phyloP scores from a whole-genome alignment of 257 asterid genomes.

The Solanum lignicaule region DNA sequence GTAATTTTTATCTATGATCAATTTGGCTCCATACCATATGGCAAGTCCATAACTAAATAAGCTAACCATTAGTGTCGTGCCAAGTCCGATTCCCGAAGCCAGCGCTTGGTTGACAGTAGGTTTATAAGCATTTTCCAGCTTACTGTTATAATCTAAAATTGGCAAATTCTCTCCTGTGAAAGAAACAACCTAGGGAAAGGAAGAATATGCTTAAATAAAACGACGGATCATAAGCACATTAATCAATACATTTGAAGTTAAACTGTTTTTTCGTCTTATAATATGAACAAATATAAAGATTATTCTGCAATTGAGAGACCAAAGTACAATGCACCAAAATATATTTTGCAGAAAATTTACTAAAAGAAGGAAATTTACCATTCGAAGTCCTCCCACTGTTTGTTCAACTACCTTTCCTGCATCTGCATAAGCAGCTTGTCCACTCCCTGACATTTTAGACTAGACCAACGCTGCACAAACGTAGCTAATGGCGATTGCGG shows the following conservation, averaged over 20 bases:
- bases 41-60: conserved; percentile 48
- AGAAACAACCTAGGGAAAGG: conserved; percentile 46
- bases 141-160: conserved; percentile 28
- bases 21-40: conserved; percentile 47
- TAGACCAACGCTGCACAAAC: conserved; percentile 18
- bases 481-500: conserved; percentile 15
- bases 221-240: background rate
- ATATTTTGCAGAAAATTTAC: background rate
- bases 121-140: conserved; percentile 29
- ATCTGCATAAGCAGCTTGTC: conserved; percentile 62
- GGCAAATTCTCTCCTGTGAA: conserved; percentile 56
- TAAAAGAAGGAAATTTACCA: conserved; percentile 23
- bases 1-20: conserved; percentile 36
- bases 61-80: conserved; percentile 19
- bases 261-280: background rate
- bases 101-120: conserved; percentile 39
- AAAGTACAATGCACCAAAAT: background rate
- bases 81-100: conserved; percentile 53
- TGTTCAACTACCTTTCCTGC: conserved; percentile 74
- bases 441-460: conserved; percentile 40
- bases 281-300: background rate
- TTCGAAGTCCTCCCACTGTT: conserved; percentile 65
- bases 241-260: background rate
- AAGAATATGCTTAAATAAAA: background rate
- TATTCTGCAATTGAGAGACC: background rate